Evolutionary conservation across 2,329 filamentous ascomycete genomes (phyloP).

Genomic region (Sordariomycetes sp.): DNA sequence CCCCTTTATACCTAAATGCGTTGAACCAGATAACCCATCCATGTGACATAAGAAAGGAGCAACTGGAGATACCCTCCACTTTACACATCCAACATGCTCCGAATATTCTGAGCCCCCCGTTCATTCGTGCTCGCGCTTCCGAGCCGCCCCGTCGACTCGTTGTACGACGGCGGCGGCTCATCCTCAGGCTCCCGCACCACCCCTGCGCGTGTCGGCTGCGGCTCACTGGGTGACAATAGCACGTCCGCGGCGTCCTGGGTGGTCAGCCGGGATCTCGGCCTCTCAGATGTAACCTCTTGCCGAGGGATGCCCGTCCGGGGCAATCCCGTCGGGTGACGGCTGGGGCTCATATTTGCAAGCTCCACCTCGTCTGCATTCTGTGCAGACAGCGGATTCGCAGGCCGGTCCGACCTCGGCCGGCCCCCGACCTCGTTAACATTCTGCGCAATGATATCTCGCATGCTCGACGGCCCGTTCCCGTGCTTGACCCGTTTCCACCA

Average conservation of each 20-base stretch:
- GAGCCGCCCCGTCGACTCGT: constrained; percentile 12
- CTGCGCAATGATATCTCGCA: constrained; percentile 37
- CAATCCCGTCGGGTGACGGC: background rate
- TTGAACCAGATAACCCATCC: background rate
- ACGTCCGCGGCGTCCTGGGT: constrained; percentile 27
- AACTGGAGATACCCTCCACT: background rate
- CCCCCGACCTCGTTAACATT: constrained; percentile 43
- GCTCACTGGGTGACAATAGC: constrained; percentile 29
- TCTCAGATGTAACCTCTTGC: constrained; percentile 28
- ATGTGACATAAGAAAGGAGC: background rate
- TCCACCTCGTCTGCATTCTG: background rate
- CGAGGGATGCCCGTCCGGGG: background rate
- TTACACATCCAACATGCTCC: constrained; percentile 45
- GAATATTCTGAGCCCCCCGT: constrained; percentile 37
- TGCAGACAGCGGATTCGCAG: background rate
- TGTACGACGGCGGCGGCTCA: constrained; percentile 29
- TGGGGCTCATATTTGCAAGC: background rate
- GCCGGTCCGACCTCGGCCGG: constrained; percentile 15
- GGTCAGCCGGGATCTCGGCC: constrained; percentile 27
- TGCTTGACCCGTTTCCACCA: constrained; percentile 48
- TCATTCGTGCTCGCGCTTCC: constrained; percentile 20
- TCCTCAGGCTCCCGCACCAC: constrained; percentile 13
- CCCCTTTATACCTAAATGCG: background rate
- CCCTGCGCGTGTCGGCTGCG: constrained; percentile 9
- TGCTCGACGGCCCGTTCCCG: constrained; percentile 25